Evolutionary conservation across 495 filamentous ascomycete species (phyloP), one percentile per base, ranked within the genome.

Genomic region (Penicillium maclennaniae): DNA sequence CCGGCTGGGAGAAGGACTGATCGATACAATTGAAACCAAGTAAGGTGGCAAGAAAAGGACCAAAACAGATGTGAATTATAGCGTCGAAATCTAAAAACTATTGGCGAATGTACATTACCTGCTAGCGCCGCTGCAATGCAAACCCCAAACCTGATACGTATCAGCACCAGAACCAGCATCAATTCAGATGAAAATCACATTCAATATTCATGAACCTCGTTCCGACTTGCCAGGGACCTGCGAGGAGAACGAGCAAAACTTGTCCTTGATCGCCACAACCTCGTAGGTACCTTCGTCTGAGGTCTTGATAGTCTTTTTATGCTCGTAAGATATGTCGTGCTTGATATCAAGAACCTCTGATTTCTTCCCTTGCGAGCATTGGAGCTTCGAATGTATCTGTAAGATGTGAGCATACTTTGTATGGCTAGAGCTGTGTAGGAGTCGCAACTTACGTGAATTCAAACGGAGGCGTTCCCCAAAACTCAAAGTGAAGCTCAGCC

Each of bases 231-330:
- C 72, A 43, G 69, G 72, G 16, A 72, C 73, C 55, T 84, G 79
- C 47, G 81, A 89, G 25, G 88, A 87, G 66, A 92, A 92, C 4
- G 88, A 81, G 68, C 93, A 98, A 69, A 80, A 93, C 61, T 82
- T 83, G 67, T 98, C 93, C 78, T 90, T 91, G 68, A 98, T 95
- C 6, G 89, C 85, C 47, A 96, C 86, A 12, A 97, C 95, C 72
- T 98, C 93, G 57, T 98, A 98, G 45, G 89, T 95, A 25, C 93
- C 93, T 74, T 97, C 93, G 62, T 95, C 88, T 40, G 84, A 89
- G 14, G 89, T 91, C 62, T 80, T 81, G 55, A 96, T 81, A 19
- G 83, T 84, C 74, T 92, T 89, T 56, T 74, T 84, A 63, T 89
- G 80, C 54, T 91, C 89, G 53, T 92, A 79, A 20, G 87, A 91